These are phyloP conservation scores for Chalaropsis ovoidea DNA, from an alignment of 2,329 filamentous ascomycete species.

Conservation along the genomic window DNA sequence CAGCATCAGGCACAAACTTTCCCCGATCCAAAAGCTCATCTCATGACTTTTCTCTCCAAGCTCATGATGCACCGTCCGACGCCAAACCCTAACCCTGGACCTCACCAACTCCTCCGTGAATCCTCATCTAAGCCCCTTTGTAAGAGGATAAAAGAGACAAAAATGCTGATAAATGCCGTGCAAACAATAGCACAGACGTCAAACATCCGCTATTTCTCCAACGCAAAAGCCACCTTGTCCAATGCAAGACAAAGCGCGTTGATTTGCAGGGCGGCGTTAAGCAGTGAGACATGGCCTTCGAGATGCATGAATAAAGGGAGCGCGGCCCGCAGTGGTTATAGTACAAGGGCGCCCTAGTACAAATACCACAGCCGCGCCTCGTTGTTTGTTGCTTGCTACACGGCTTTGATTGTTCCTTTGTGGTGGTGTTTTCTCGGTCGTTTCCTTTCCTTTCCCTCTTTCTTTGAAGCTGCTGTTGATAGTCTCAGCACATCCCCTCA, in stretches of 20 bases:
- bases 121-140: conserved; percentile 4
- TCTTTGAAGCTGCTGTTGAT: too few species aligned
- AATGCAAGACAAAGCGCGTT: neutral
- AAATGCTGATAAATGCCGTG: neutral
- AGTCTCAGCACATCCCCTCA: neutral
- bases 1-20: too few species aligned
- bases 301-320: neutral
- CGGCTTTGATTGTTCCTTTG: too few species aligned
- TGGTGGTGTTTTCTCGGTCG: too few species aligned
- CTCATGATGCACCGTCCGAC: neutral
- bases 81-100: neutral
- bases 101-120: neutral
- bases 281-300: too few species aligned
- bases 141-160: neutral
- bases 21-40: neutral
- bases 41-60: neutral
- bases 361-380: too few species aligned
- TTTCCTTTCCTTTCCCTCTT: too few species aligned
- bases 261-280: too few species aligned
- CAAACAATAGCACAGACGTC: neutral
- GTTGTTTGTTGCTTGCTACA: too few species aligned
- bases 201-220: neutral
- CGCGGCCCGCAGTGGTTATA: too few species aligned
- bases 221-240: neutral
- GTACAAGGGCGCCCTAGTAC: too few species aligned